phyloP scores from a whole-genome alignment of 768 basidiomycete genomes.

The Auricularia sp. region DNA sequence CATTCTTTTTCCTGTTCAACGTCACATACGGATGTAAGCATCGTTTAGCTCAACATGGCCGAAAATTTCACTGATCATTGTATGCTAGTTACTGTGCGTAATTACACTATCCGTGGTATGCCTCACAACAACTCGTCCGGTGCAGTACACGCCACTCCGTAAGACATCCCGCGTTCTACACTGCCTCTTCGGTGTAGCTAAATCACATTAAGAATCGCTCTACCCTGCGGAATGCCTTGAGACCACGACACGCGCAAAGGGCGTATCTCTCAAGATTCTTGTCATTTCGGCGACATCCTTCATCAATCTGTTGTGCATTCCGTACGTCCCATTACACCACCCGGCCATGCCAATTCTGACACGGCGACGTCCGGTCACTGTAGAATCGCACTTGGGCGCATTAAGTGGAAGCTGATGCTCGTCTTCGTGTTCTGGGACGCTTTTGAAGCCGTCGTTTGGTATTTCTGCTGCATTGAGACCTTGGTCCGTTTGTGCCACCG shows the following conservation, averaged over 20 bases:
- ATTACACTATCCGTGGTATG: neutral
- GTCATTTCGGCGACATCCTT: slow-evolving; percentile 13
- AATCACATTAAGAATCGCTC: slow-evolving; percentile 7
- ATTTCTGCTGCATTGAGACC: slow-evolving; percentile 9
- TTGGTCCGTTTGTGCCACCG: neutral
- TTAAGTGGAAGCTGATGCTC: slow-evolving; percentile 5
- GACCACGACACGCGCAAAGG: slow-evolving; percentile 27
- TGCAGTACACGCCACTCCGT: slow-evolving; percentile 2
- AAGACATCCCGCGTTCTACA: neutral
- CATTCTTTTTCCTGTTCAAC: slow-evolving; percentile 23
- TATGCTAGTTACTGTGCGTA: neutral
- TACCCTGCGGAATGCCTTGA: slow-evolving; percentile 26
- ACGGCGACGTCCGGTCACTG: slow-evolving; percentile 3
- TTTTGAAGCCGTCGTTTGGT: slow-evolving; percentile 7
- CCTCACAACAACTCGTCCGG: neutral
- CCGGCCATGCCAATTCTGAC: no score
- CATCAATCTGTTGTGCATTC: slow-evolving; percentile 28
- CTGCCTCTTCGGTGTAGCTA: neutral
- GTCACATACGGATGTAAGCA: slow-evolving; percentile 22
- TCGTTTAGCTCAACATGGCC: neutral
- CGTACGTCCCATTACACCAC: slow-evolving; percentile 15
- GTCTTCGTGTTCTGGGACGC: slow-evolving; percentile 9
- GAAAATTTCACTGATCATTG: neutral
- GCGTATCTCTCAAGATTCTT: slow-evolving; percentile 16
- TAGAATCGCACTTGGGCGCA: neutral